phyloP scores from a whole-genome alignment of 495 filamentous ascomycete species.

The Podospora sp. region DNA sequence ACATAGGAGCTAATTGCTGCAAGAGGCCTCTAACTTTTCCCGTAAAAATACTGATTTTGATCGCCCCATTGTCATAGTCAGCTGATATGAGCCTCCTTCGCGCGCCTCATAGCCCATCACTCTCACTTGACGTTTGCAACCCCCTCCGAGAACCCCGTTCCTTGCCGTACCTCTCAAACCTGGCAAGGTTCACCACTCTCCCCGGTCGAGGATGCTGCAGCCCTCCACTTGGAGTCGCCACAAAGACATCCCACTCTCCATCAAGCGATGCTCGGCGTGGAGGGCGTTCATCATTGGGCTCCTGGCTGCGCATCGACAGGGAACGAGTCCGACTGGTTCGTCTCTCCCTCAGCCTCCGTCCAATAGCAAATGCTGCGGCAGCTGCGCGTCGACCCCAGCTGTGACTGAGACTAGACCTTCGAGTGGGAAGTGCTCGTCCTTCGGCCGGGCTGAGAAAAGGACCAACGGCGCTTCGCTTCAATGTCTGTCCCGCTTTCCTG shows the following conservation, averaged over 20 bases:
- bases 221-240: slow-evolving; percentile 32
- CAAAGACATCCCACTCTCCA: slow-evolving; percentile 23
- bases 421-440: background rate
- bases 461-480: slow-evolving; percentile 10
- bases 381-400: slow-evolving; percentile 33
- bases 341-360: slow-evolving; percentile 25
- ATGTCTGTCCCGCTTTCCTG: background rate
- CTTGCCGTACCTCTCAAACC: slow-evolving; percentile 34
- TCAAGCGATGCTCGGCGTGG: background rate
- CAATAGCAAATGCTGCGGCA: slow-evolving; percentile 27
- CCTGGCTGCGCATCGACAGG: background rate
- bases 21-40: no score
- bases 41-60: no score
- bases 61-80: no score
- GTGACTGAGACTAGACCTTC: slow-evolving; percentile 7
- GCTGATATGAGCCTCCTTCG: background rate
- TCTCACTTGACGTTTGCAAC: background rate
- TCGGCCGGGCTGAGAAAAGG: slow-evolving; percentile 16
- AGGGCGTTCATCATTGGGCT: background rate
- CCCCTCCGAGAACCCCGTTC: background rate
- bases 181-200: slow-evolving; percentile 37
- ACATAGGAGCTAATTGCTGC: no score
- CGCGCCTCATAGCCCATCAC: background rate
- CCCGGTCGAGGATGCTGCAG: slow-evolving; percentile 40
- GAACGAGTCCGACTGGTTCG: slow-evolving; percentile 2